phyloP scores from a whole-genome alignment of 1,139 yeast species.

The Pneumocystis oryctolagi region DNA sequence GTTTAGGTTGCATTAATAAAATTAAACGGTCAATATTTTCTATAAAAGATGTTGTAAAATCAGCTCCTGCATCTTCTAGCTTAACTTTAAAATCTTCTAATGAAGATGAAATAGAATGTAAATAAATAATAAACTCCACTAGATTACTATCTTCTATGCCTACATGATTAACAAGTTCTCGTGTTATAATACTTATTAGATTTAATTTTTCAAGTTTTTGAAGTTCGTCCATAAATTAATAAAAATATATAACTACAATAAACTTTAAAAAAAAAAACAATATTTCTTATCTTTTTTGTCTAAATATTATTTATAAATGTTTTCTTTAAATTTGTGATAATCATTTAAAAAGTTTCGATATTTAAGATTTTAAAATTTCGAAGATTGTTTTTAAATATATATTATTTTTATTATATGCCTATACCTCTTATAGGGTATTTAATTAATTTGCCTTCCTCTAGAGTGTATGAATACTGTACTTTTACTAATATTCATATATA shows the following conservation, averaged over 20 bases:
- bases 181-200: not conserved
- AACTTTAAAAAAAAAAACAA: not conserved
- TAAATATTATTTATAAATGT: not conserved
- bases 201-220: not conserved
- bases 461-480: not conserved
- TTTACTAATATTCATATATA: not conserved
- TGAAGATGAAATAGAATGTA: constrained; percentile 30
- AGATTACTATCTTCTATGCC: constrained; percentile 34
- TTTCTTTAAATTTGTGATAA: not conserved
- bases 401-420: not conserved
- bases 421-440: not conserved
- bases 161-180: not conserved
- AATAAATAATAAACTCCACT: constrained; percentile 41
- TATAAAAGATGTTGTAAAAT: constrained; percentile 36
- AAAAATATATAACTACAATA: not conserved
- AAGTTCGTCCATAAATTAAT: not conserved
- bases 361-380: too few relatives aligned
- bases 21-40: constrained; percentile 27
- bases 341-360: not conserved
- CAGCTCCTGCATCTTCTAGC: constrained; percentile 48
- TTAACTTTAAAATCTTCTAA: constrained; percentile 30
- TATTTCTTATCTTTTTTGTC: not conserved
- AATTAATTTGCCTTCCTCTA: not conserved
- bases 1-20: constrained; percentile 23
- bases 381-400: too few relatives aligned